A percentile compares a stretch with the other conserved stretches of the same genome.
phyloP scores from a whole-genome alignment of 2,329 filamentous ascomycete genomes.

The Sporothrix dimorphospora region DNA sequence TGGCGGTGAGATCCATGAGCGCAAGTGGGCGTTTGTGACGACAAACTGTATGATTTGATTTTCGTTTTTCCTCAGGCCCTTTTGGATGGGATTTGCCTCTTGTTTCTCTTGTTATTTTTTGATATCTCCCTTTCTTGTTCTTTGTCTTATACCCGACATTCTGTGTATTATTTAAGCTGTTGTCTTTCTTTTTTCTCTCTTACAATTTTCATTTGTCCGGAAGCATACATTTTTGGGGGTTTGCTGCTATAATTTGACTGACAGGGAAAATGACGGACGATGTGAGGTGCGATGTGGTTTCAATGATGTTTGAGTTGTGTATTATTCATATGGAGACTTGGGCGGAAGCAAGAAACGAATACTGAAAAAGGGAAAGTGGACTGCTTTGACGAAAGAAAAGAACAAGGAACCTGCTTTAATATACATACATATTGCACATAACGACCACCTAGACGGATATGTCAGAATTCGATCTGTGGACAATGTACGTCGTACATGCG shows the following conservation, averaged over 20 bases:
- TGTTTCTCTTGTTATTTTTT: slow-evolving; percentile 33
- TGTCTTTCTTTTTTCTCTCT: slow-evolving; percentile 32
- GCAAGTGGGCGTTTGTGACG: slow-evolving; percentile 17
- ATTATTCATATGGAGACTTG: background rate
- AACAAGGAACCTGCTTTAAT: background rate
- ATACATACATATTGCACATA: background rate
- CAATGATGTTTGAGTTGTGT: slow-evolving; percentile 3
- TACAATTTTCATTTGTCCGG: slow-evolving; percentile 33
- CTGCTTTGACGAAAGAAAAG: background rate
- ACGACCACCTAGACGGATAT: background rate
- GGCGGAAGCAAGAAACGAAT: background rate
- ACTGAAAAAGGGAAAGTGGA: background rate
- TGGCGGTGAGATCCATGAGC: background rate
- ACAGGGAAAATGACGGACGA: background rate
- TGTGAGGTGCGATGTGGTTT: background rate
- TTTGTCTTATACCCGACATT: slow-evolving; percentile 40
- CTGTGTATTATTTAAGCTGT: slow-evolving; percentile 34
- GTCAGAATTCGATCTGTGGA: background rate
- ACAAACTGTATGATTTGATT: slow-evolving; percentile 20
- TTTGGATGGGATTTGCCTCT: slow-evolving; percentile 28
- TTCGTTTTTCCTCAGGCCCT: slow-evolving; percentile 24
- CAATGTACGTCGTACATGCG: background rate
- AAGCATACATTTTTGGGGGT: background rate
- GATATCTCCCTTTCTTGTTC: slow-evolving; percentile 30
- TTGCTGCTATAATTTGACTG: slow-evolving; percentile 1